A percentile compares a stretch with the other conserved stretches of the same genome.
Conservation (phyloP, 129 eudicot genomes). For the Silybum marianum region DNA sequence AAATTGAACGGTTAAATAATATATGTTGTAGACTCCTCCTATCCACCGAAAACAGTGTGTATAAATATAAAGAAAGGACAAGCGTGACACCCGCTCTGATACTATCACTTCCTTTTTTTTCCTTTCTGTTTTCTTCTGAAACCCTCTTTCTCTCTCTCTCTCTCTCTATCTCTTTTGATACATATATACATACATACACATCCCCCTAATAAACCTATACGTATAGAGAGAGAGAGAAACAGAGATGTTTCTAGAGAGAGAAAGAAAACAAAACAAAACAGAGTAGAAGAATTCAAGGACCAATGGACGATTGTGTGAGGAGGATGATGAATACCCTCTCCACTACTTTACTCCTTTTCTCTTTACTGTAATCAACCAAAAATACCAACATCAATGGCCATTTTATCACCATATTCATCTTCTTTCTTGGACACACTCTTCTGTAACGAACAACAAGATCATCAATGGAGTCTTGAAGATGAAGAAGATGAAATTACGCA, state of each 20-base stretch:
- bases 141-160: slow-evolving; percentile 22
- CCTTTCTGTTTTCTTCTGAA: slow-evolving; percentile 47
- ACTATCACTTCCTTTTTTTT: slow-evolving; percentile 61
- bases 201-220: slow-evolving; percentile 26
- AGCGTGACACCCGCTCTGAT: slow-evolving; percentile 90
- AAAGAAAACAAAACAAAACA: slow-evolving; percentile 2
- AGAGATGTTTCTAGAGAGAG: slow-evolving; percentile 20
- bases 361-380: slow-evolving; percentile 41
- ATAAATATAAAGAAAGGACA: slow-evolving; percentile 72
- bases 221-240: slow-evolving; percentile 21
- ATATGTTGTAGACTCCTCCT: background rate
- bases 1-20: background rate
- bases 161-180: slow-evolving; percentile 19
- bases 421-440: slow-evolving; percentile 58
- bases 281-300: slow-evolving; percentile 27
- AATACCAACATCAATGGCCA: slow-evolving; percentile 34
- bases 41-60: slow-evolving; percentile 31
- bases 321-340: slow-evolving; percentile 13
- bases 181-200: slow-evolving; percentile 15
- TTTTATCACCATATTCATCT: slow-evolving; percentile 49
- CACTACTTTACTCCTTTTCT: slow-evolving; percentile 38
- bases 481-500: slow-evolving; percentile 29
- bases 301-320: slow-evolving; percentile 29
- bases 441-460: slow-evolving; percentile 71
- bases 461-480: slow-evolving; percentile 45